Percentiles rank a stretch among this genome's conserved stretches.
Evolutionary conservation across 1,139 yeast species (phyloP).

Genomic region (Saccharomyces hybrid): DNA sequence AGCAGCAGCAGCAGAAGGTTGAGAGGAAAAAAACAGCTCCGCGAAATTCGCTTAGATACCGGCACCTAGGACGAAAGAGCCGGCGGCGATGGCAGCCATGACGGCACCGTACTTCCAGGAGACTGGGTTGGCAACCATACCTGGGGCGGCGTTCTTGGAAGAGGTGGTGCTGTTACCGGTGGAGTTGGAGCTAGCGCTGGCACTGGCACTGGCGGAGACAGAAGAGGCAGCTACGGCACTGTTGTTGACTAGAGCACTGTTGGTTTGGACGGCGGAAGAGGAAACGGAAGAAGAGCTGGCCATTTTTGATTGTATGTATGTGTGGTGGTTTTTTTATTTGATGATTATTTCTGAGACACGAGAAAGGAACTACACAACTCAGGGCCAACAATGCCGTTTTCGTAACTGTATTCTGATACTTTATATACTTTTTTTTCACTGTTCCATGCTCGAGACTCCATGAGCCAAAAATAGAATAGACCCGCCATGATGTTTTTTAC

Average conservation of each 20-base stretch:
- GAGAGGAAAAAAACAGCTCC: not conserved
- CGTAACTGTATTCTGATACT: not conserved
- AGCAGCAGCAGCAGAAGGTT: not conserved
- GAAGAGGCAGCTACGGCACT: conserved; percentile 25
- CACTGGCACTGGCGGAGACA: conserved; percentile 14
- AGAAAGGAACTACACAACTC: not conserved
- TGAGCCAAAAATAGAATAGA: not conserved
- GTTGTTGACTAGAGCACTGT: conserved; percentile 20
- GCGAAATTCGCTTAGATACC: conserved; percentile 13
- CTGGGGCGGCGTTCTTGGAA: conserved; percentile 20
- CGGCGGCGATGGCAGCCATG: conserved; percentile 26
- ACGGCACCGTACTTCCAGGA: conserved; percentile 30
- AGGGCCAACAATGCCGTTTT: no score
- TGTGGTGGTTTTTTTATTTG: not conserved
- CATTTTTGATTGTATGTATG: not conserved
- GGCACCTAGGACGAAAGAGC: conserved; percentile 29
- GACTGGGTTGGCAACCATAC: conserved; percentile 29
- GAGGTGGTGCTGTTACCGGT: conserved; percentile 9
- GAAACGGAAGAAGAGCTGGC: conserved; percentile 2
- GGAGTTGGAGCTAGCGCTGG: conserved; percentile 6
- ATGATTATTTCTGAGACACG: not conserved
- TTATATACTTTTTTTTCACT: not conserved
- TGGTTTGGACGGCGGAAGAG: conserved; percentile 14
- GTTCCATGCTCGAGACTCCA: not conserved
- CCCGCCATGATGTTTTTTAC: not conserved